Percentiles rank a stretch among this genome's conserved stretches.
Evolutionary conservation across 2,329 filamentous ascomycete species (phyloP).

Genomic region (Colletotrichum noveboracense): DNA sequence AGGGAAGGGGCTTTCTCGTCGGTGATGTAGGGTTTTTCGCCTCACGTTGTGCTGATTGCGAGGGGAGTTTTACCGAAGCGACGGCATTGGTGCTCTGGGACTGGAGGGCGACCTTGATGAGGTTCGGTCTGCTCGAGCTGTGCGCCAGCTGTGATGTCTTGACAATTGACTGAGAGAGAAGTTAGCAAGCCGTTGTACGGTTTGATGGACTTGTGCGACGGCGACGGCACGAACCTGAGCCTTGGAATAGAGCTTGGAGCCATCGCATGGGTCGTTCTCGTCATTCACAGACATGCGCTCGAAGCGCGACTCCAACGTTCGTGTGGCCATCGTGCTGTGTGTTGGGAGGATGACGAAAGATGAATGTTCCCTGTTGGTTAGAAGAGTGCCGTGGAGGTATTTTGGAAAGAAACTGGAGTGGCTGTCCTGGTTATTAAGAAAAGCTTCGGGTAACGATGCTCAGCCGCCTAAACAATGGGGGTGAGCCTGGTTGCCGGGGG

Average conservation of each 20-base stretch:
- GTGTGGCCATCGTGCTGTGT: constrained; percentile 66
- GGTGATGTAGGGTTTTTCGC: constrained; percentile 54
- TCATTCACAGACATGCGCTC: constrained; percentile 90
- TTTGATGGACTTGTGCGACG: background rate
- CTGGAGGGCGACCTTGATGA: constrained; percentile 86
- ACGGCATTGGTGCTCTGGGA: constrained; percentile 73
- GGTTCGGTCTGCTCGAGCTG: constrained; percentile 73
- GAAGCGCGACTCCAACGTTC: constrained; percentile 83
- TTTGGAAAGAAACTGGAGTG: background rate
- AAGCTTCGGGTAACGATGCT: constrained; percentile 9
- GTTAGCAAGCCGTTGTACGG: constrained; percentile 37
- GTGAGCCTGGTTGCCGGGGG: constrained; percentile 11
- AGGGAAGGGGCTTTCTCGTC: constrained; percentile 53
- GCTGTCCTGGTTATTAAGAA: constrained; percentile 14
- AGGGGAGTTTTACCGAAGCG: constrained; percentile 70
- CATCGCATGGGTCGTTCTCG: constrained; percentile 74
- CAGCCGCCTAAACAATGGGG: constrained; percentile 16
- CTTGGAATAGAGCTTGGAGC: constrained; percentile 67
- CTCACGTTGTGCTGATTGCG: constrained; percentile 66
- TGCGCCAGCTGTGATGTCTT: constrained; percentile 51
- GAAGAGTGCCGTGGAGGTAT: constrained; percentile 5
- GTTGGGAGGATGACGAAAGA: constrained; percentile 1
- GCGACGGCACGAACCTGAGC: constrained; percentile 66
- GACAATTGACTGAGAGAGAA: constrained; percentile 32
- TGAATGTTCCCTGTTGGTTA: constrained; percentile 20